These are phyloP conservation scores for Logfia minima DNA, from an alignment of 129 eudicot genomes.

Conservation along the genomic window DNA sequence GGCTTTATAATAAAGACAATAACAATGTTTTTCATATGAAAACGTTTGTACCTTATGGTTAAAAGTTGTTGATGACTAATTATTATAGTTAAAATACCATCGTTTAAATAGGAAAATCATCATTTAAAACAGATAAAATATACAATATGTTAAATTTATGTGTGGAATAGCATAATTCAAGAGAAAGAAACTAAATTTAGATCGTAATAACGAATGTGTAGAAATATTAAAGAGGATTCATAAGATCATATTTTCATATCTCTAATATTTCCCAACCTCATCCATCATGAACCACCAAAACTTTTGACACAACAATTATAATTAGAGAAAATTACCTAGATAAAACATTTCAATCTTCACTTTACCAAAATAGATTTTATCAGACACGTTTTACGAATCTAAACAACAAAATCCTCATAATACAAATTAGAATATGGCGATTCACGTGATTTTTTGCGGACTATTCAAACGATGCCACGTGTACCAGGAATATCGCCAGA, in stretches of 20 bases:
- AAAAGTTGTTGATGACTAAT: background rate
- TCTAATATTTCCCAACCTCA: background rate
- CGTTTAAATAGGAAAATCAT: background rate
- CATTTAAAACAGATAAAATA: background rate
- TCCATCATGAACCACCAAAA: conserved; percentile 19
- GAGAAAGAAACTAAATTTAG: conserved; percentile 1
- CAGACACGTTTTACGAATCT: no score
- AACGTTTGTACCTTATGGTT: background rate
- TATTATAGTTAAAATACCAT: background rate
- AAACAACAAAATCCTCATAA: no score
- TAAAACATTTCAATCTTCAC: no score
- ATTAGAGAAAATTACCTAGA: no score
- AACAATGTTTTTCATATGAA: no score
- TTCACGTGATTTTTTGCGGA: no score
- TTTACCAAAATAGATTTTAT: no score
- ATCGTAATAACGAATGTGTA: background rate
- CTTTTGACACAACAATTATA: conserved; percentile 21
- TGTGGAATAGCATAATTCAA: conserved; percentile 19
- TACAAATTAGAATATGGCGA: no score
- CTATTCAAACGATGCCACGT: no score
- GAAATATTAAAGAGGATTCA: conserved; percentile 6
- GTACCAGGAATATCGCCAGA: no score
- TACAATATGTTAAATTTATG: background rate
- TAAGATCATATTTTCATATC: conserved; percentile 3
- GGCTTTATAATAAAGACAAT: no score